Base-by-base conservation (phyloP, 2,329 filamentous ascomycete species). In the Leptographium lundbergii region DNA sequence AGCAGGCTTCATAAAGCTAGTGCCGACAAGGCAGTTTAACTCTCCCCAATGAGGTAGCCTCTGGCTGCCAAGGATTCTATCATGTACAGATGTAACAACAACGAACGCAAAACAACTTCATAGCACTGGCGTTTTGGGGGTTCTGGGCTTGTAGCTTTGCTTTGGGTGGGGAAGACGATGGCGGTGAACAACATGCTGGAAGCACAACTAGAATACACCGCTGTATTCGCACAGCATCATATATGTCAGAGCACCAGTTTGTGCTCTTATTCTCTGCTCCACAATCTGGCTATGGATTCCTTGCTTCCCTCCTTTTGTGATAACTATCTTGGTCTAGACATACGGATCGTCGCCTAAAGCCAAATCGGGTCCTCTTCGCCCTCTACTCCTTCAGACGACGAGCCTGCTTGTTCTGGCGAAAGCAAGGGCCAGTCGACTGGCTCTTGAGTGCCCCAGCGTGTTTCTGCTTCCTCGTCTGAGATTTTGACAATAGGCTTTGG, bases 1-100 rank as follows among this genome's bases (percentile, higher is more conserved):
- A 96, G 74, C 51, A 58, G 48, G 27, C 57, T 24, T 65, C 60
- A 62, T 62, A 54, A 59, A 3, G 10, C 19, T 19, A 9, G n/a
- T 2, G 29, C 24, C n/a, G 9, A 9, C 4, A 25, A 48, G 29
- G 19, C 48, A 19, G 52, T 10, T 32, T 4, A 19, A 9, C 27
- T 5, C 10, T 34, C 22, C 19, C 4, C 51, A 6, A 13, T 6
- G 9, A 25, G 53, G 22, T 14, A 32, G 22, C 32, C 14, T 27
- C 27, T 6, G 9, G 25, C 51, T 53, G 51, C 25, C 45, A 48
- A 24, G 29, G 29, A 14, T 22, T 54, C 29, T 36, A 24, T 19
- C 29, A 34, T 42, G 25, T 56, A 42, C 32, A 57, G 29, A 52
- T 62, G 61, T 61, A 62, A 54, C 59, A 62, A 58, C 25, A 60